These are phyloP conservation scores for Astragalus membranaceus DNA, from an alignment of 306 rosid species.

Conservation along the genomic window DNA sequence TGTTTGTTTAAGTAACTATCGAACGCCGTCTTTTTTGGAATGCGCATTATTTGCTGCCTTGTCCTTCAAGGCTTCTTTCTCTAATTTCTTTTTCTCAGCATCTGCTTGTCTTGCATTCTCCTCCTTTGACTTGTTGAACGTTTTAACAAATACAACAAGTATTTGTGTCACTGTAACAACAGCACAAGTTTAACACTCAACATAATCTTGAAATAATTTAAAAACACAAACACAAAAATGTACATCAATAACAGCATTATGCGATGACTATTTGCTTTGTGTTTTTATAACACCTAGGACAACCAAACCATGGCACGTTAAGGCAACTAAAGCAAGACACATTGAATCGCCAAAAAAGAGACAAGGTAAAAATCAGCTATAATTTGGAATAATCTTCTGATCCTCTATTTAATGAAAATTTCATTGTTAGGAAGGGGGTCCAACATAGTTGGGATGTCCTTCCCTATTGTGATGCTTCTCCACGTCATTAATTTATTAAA, in stretches of 20 bases:
- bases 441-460: too few species aligned
- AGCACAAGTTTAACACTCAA: not conserved
- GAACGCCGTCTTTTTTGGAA: constrained; percentile 34
- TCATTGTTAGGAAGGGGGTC: too few species aligned
- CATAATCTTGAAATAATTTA: not conserved
- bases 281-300: not conserved
- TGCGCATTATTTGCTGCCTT: constrained; percentile 35
- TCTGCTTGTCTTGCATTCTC: constrained; percentile 88
- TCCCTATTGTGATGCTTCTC: too few species aligned
- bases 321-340: not conserved
- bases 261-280: not conserved
- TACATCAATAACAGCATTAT: not conserved
- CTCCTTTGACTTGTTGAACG: constrained; percentile 85
- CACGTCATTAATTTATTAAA: too few species aligned
- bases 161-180: constrained; percentile 82
- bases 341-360: not conserved
- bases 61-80: constrained; percentile 92
- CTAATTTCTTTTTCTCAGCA: constrained; percentile 78
- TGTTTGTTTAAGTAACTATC: constrained; percentile 21
- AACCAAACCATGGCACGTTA: not conserved
- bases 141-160: constrained; percentile 71
- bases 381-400: not conserved
- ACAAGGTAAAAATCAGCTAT: not conserved
- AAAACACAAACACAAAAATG: not conserved
- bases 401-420: not conserved